These are phyloP conservation scores for Candida gigantensis DNA, from an alignment of 1,139 yeast species.

Conservation along the genomic window DNA sequence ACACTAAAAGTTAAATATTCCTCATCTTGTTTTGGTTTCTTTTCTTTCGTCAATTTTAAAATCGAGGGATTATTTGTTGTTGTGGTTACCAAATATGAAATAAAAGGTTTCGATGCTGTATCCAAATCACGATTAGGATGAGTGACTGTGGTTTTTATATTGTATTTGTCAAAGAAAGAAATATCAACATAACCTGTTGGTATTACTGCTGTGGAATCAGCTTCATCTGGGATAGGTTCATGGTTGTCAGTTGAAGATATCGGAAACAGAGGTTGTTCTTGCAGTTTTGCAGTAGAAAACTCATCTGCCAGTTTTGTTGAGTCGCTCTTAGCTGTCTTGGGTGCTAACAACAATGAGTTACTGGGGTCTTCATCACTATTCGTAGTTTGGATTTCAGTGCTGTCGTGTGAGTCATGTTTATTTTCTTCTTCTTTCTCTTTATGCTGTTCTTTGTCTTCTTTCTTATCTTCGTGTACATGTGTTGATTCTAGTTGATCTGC, in stretches of 20 bases:
- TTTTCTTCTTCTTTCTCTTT: conserved; percentile 6
- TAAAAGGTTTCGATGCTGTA: conserved; percentile 78
- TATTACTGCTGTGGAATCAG: neutral
- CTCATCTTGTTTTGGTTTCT: conserved; percentile 13
- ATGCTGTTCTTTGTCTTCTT: conserved; percentile 8
- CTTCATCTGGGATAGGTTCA: neutral
- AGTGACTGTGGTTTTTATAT: conserved; percentile 50
- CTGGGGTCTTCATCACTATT: conserved; percentile 16
- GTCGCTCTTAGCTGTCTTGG: conserved; percentile 4
- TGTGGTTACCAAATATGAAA: conserved; percentile 79
- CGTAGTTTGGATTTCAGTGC: conserved; percentile 1
- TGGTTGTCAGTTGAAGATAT: neutral
- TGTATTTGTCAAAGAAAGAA: conserved; percentile 22
- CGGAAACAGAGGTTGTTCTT: neutral
- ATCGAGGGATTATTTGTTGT: conserved; percentile 48
- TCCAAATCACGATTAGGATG: conserved; percentile 76
- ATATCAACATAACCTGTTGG: conserved; percentile 12
- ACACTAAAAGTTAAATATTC: conserved; percentile 50
- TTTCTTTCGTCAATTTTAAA: conserved; percentile 28
- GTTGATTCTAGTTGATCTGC: conserved; percentile 7
- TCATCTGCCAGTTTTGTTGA: neutral
- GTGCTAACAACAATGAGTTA: conserved; percentile 15
- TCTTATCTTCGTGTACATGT: neutral
- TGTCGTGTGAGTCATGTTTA: no score
- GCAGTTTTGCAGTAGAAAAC: neutral